Base-by-base conservation (phyloP, 495 filamentous ascomycete species). In the Hypoxylon cercidicola region DNA sequence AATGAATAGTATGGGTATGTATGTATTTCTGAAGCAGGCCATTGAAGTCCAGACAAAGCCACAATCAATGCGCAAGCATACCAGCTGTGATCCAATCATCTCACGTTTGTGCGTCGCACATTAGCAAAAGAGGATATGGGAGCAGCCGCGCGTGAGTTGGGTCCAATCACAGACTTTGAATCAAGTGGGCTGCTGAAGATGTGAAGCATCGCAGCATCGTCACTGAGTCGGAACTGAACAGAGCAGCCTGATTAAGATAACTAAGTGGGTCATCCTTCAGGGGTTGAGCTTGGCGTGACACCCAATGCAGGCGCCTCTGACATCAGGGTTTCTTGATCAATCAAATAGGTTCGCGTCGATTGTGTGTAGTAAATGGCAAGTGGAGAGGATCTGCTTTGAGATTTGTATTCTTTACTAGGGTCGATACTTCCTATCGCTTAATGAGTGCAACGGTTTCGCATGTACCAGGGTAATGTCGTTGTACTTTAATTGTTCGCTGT, bases 71-170 rank as follows among this genome's bases (percentile, higher is more conserved):
- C 30, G 30, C 20, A 41, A 54, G 49, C 28, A 52, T 1, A 20
- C 15, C 34, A 18, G 8, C 40, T 18, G 40, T 3, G 4, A 10
- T 19, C 40, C 40, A 43, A 43, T 43, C 40, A 43, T 10, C 16
- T 16, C 15, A 8, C 20, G 15, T 8, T 43, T 18, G 16, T 23
- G 12, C 18, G 18, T 51, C 37, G 30, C 21, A 53, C 40, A 32
- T 32, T 4, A 32, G 30, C 30, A 32, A 32, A 51, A 48, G 25
- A 50, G 41, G 19, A 10, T 32, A 53, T 25, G 16, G 28, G n/a
- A 57, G 47, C 52, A 64, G 66, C 50, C 66, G 66, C 66, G 66
- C 62, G 66, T 69, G 66, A 69, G 61, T 62, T 6, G 34, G 48
- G 25, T 4, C 66, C 66, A 69, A 69, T 69, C 51, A 69, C 3